Percentiles rank a stretch among this genome's conserved stretches.
Conservation (phyloP, 768 basidiomycete genomes). For the Russula griseocarnosa region DNA sequence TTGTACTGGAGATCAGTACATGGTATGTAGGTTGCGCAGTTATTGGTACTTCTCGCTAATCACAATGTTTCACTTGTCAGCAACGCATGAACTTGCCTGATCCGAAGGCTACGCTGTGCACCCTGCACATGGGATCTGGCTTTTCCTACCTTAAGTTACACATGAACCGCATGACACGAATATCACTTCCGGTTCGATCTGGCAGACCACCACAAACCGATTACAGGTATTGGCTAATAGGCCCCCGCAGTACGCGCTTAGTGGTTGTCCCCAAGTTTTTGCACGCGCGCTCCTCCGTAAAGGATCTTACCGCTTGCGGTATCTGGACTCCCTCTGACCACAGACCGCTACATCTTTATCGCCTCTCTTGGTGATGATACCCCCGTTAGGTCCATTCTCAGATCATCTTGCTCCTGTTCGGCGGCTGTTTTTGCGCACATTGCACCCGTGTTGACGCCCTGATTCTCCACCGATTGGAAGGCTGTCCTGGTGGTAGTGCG, state of each 20-base stretch:
- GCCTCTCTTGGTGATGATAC: too few relatives aligned
- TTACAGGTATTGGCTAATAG: background rate
- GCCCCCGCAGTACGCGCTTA: background rate
- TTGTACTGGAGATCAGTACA: too few relatives aligned
- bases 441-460: background rate
- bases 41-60: slow-evolving; percentile 5
- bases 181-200: background rate
- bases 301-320: background rate
- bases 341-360: background rate
- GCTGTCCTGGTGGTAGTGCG: background rate
- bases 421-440: background rate
- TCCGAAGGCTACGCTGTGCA: background rate
- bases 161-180: background rate
- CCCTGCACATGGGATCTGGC: background rate
- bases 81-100: background rate
- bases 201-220: background rate
- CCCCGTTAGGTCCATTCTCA: too few relatives aligned
- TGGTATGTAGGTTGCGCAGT: background rate
- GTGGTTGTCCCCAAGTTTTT: background rate
- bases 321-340: background rate
- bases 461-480: background rate
- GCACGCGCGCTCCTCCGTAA: too few relatives aligned
- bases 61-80: slow-evolving; percentile 8
- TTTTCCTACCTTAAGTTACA: background rate
- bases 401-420: too few relatives aligned